phyloP scores from a whole-genome alignment of 108 stramenopile species.

The Hondaea fermentalgiana region DNA sequence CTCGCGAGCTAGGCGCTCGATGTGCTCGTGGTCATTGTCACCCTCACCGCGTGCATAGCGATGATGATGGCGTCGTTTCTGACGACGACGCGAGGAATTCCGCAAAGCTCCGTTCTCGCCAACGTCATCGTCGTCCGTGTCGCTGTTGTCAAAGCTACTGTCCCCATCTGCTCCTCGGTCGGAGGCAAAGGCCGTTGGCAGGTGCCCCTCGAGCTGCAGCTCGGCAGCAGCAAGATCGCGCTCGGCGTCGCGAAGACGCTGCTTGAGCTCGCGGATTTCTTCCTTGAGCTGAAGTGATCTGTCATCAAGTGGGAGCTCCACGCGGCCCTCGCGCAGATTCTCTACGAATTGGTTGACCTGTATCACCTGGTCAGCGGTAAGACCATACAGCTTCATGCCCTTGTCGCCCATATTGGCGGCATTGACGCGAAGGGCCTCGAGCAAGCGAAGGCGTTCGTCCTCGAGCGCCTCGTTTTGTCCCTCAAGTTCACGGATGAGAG shows the following conservation, averaged over 20 bases:
- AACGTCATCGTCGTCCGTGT: no score
- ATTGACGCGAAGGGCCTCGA: slow-evolving; percentile 51
- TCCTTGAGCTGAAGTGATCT: slow-evolving; percentile 33
- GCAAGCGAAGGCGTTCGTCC: slow-evolving; percentile 48
- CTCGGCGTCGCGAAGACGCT: neutral
- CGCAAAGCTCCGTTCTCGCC: no score
- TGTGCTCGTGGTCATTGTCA: neutral
- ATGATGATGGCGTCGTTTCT: neutral
- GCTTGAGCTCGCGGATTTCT: slow-evolving; percentile 39
- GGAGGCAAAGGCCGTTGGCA: neutral
- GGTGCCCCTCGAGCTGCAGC: neutral
- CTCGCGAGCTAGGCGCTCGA: neutral
- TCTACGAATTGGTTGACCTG: slow-evolving; percentile 52
- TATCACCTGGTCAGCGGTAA: slow-evolving; percentile 35
- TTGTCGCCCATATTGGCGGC: slow-evolving; percentile 54
- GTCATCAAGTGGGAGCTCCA: slow-evolving; percentile 51
- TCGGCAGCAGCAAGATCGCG: slow-evolving; percentile 16
- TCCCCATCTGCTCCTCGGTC: neutral
- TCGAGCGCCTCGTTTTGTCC: slow-evolving; percentile 59
- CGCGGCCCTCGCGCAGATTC: slow-evolving; percentile 41
- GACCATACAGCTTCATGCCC: slow-evolving; percentile 43
- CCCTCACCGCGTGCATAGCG: neutral
- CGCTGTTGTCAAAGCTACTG: no score
- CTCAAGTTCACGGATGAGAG: slow-evolving; percentile 49
- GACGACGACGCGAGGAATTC: neutral